A percentile compares a stretch with the other conserved stretches of the same genome.
phyloP scores from a whole-genome alignment of 495 filamentous ascomycete genomes.

The Pseudomonodictys pantanalensis region DNA sequence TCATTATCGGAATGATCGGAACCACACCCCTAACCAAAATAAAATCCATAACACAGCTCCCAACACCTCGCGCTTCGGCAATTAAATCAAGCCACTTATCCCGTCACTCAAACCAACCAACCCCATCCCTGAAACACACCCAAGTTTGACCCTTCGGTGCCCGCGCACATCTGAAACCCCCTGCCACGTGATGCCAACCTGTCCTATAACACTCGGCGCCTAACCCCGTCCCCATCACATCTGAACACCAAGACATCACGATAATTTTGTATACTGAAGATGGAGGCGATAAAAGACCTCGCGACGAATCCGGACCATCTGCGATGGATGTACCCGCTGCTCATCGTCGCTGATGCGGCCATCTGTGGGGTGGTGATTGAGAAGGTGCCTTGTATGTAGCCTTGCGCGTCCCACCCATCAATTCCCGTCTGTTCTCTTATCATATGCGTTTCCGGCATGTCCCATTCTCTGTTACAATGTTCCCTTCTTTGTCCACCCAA shows the following conservation, averaged over 20 bases:
- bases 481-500: too few relatives aligned
- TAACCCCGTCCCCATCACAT: slow-evolving; percentile 9
- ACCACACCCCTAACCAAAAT: too few relatives aligned
- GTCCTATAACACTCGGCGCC: slow-evolving; percentile 13
- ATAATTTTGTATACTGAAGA: too few relatives aligned
- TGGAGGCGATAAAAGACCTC: slow-evolving; percentile 41
- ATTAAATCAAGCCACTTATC: slow-evolving; percentile 1
- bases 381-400: slow-evolving; percentile 77
- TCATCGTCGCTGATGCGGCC: slow-evolving; percentile 70
- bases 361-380: slow-evolving; percentile 74
- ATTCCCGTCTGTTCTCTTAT: too few relatives aligned
- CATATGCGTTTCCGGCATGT: too few relatives aligned
- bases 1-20: neutral
- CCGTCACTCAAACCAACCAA: slow-evolving; percentile 6
- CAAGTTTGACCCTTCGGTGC: slow-evolving; percentile 11
- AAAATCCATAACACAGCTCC: neutral
- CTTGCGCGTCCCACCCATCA: too few relatives aligned
- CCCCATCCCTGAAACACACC: slow-evolving; percentile 13
- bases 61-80: neutral
- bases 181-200: slow-evolving; percentile 19
- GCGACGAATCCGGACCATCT: slow-evolving; percentile 54
- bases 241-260: too few relatives aligned
- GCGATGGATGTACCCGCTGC: slow-evolving; percentile 62
- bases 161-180: slow-evolving; percentile 17
- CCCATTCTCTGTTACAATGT: too few relatives aligned